Evolutionary conservation across 1,284 basidiomycete genomes (phyloP), one percentile per base, ranked within the genome.

Genomic region (Rhodotorula glutinis): DNA sequence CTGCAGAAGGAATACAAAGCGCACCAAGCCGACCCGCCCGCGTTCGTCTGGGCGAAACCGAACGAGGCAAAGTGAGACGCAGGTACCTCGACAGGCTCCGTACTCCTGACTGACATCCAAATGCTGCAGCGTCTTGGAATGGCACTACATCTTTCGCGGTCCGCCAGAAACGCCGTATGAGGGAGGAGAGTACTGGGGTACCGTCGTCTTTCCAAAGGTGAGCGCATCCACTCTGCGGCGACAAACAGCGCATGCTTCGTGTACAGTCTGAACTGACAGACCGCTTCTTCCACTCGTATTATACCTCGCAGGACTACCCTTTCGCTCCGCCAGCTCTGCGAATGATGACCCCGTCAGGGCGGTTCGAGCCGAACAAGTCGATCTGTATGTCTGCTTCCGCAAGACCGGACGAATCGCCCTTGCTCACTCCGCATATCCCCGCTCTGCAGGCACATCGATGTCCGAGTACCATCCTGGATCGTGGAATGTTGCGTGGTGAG

Each of bases 121-220:
- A 38, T 25, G 21, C 21, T 1, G 8, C 57, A 69, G 65, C 62
- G 70, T 75, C 25, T 69, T 76, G 13, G 73, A 75, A 40, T 76
- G 73, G 67, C 75, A 75, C 59, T 75, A 65, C 65, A 69, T 77
- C 55, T 67, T 77, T 30, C 70, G 73, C 29, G 76, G 73, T 23
- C 74, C 63, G 29, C 65, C 63, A 11, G 69, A 71, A 14, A 66
- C 71, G 49, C 67, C 75, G 3, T 75, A 67, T 52, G 62, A 47
- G 0, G 71, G 73, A 14, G 76, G 76, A 11, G 75, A 77, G 56
- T 77, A 76, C 60, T 75, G 73, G 63, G 76, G 74, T 3, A 67
- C 69, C 27, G 54, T 76, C n/a, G 52, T 57, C 17, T 75, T 76
- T 53, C 70, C 69, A 3, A 62, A 66, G 54, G 59, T 59, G 21